Percentiles rank a stretch among this genome's conserved stretches.
phyloP scores from a whole-genome alignment of 176 grass and related monocot species.

The Oryza meyeriana region DNA sequence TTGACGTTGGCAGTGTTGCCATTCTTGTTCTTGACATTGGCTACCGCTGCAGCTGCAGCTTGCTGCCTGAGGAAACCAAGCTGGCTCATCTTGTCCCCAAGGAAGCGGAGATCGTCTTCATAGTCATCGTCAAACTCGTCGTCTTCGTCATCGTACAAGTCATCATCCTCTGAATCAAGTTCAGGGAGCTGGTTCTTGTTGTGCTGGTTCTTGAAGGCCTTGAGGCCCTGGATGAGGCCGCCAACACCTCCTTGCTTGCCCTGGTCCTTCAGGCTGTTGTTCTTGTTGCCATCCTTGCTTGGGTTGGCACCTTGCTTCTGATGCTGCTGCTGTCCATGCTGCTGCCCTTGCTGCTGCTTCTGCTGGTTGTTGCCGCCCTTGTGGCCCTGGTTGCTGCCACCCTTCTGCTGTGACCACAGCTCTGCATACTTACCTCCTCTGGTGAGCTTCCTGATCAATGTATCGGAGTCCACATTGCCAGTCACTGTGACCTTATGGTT shows the following conservation, averaged over 20 bases:
- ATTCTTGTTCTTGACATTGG: constrained; percentile 46
- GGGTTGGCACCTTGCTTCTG: constrained; percentile 48
- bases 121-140: constrained; percentile 58
- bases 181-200: constrained; percentile 55
- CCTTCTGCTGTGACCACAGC: constrained; percentile 74
- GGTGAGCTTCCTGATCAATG: constrained; percentile 76
- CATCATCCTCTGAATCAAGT: constrained; percentile 62
- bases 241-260: constrained; percentile 58
- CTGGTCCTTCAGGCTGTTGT: constrained; percentile 56
- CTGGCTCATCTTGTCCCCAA: constrained; percentile 77
- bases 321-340: constrained; percentile 50
- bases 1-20: constrained; percentile 28
- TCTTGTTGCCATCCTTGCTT: constrained; percentile 44
- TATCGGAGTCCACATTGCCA: constrained; percentile 62
- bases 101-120: constrained; percentile 63
- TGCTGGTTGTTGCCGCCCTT: constrained; percentile 45
- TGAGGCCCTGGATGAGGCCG: constrained; percentile 80
- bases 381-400: constrained; percentile 53
- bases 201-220: constrained; percentile 89
- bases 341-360: constrained; percentile 48
- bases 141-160: constrained; percentile 62
- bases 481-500: constrained; percentile 86
- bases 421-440: constrained; percentile 86
- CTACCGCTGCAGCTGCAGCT: not conserved
- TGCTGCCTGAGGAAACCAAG: constrained; percentile 56